Evolutionary conservation across 2,329 filamentous ascomycete genomes (phyloP).

Genomic region (Neophaeococcomyces mojaviensis): DNA sequence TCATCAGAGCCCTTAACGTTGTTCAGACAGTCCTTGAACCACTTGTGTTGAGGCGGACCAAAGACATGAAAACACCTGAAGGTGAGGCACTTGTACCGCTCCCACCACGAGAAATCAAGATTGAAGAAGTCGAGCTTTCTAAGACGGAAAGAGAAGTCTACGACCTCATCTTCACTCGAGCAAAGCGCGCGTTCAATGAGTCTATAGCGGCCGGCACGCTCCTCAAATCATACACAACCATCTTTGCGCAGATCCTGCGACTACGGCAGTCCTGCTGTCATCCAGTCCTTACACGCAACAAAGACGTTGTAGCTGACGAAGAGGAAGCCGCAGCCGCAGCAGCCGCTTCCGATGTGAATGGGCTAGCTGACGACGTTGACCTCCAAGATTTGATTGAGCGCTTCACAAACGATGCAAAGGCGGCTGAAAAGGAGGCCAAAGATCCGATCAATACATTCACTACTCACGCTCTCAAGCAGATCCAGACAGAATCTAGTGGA

Average conservation of each 20-base stretch:
- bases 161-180: slow-evolving; percentile 76
- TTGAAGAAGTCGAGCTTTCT: slow-evolving; percentile 81
- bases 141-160: slow-evolving; percentile 83
- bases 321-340: slow-evolving; percentile 61
- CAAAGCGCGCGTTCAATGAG: slow-evolving; percentile 73
- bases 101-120: slow-evolving; percentile 71
- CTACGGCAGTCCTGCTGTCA: slow-evolving; percentile 93
- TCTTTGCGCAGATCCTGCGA: slow-evolving; percentile 91
- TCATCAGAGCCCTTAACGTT: slow-evolving; percentile 85
- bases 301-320: slow-evolving; percentile 77
- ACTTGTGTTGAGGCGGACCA: slow-evolving; percentile 87
- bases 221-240: slow-evolving; percentile 91
- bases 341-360: slow-evolving; percentile 69
- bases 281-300: slow-evolving; percentile 79
- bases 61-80: slow-evolving; percentile 93
- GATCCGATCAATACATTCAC: slow-evolving; percentile 67
- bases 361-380: slow-evolving; percentile 92
- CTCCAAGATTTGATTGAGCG: slow-evolving; percentile 74
- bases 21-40: slow-evolving; percentile 96
- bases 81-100: slow-evolving; percentile 75
- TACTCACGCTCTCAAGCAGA: slow-evolving; percentile 79
- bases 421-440: slow-evolving; percentile 42
- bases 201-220: slow-evolving; percentile 89
- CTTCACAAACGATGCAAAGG: slow-evolving; percentile 65
- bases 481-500: slow-evolving; percentile 76